These are phyloP conservation scores for Candida montana DNA, from an alignment of 805 yeast species.

Conservation along the genomic window DNA sequence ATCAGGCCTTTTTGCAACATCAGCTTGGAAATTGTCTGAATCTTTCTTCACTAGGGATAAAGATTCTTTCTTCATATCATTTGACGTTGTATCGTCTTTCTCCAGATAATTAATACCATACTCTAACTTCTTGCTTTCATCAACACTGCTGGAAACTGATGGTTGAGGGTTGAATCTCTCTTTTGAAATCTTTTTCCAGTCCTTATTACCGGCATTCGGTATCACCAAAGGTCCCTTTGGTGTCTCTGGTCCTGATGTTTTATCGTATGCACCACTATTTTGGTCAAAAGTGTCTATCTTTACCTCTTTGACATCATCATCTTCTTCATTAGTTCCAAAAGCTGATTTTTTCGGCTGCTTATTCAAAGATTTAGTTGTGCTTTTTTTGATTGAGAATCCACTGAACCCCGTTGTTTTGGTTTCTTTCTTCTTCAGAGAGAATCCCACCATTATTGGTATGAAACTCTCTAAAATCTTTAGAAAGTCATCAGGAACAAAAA, in stretches of 20 bases:
- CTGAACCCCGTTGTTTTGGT: constrained; percentile 5
- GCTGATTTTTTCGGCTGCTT: constrained; percentile 5
- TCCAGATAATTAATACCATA: constrained; percentile 23
- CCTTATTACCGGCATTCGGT: constrained; percentile 15
- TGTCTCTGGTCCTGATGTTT: constrained; percentile 10
- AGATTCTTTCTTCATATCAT: neutral
- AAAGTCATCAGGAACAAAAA: neutral
- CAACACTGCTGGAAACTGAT: neutral
- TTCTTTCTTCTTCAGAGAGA: constrained; percentile 32
- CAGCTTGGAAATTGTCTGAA: constrained; percentile 6
- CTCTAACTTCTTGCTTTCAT: constrained; percentile 9
- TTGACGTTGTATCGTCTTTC: neutral
- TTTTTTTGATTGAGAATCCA: constrained; percentile 27
- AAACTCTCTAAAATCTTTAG: too few relatives aligned
- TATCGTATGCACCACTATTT: constrained; percentile 19
- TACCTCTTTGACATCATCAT: constrained; percentile 17
- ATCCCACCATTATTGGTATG: constrained; percentile 30
- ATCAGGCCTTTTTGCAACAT: constrained; percentile 25
- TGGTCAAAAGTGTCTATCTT: constrained; percentile 21
- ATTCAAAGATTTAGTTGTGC: neutral
- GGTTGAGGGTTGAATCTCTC: constrained; percentile 12
- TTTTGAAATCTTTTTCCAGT: constrained; percentile 15
- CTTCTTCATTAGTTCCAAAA: constrained; percentile 17
- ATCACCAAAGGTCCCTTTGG: constrained; percentile 17
- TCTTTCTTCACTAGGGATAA: constrained; percentile 3